phyloP scores from a whole-genome alignment of 1,284 basidiomycete genomes.

The Marasmius tenuissimus region DNA sequence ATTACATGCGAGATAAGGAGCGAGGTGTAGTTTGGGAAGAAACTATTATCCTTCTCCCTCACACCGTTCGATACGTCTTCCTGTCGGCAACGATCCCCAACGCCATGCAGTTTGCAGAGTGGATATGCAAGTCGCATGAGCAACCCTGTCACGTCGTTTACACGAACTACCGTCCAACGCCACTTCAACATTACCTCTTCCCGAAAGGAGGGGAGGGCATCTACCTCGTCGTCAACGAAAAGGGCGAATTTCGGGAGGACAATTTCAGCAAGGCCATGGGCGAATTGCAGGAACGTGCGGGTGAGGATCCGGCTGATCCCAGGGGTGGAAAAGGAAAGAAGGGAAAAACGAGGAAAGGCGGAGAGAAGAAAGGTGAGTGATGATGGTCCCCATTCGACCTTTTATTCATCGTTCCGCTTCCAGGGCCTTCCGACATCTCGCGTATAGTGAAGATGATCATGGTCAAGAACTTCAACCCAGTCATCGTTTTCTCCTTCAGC shows the following conservation, averaged over 20 bases:
- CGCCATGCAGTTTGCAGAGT: conserved; percentile 99
- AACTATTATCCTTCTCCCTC: conserved; percentile 96
- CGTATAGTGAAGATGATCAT: conserved; percentile 99
- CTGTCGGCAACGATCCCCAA: conserved; percentile 99
- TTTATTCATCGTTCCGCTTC: conserved; percentile 8
- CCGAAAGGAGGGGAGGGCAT: conserved; percentile 97
- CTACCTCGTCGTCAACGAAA: conserved; percentile 97
- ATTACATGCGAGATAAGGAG: conserved; percentile 99
- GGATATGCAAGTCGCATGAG: conserved; percentile 96
- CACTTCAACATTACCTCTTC: conserved; percentile 97
- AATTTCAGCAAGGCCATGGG: conserved; percentile 99
- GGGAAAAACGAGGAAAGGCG: conserved; percentile 89
- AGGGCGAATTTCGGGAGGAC: conserved; percentile 95
- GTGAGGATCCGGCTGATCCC: conserved; percentile 92
- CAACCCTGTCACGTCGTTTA: conserved; percentile 99
- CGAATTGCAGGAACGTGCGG: conserved; percentile 79
- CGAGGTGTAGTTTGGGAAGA: conserved; percentile 88
- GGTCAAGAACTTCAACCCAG: conserved; percentile 97
- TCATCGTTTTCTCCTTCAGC: conserved; percentile 98
- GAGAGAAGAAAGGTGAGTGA: conserved; percentile 81
- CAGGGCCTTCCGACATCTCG: conserved; percentile 92
- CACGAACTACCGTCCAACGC: conserved; percentile 98
- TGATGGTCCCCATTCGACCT: background rate
- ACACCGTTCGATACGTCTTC: conserved; percentile 97
- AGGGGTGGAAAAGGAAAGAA: conserved; percentile 81